Evolutionary conservation across 805 yeast species (phyloP), one percentile per base, ranked within the genome.

Genomic region (Candida pseudofarinosa): DNA sequence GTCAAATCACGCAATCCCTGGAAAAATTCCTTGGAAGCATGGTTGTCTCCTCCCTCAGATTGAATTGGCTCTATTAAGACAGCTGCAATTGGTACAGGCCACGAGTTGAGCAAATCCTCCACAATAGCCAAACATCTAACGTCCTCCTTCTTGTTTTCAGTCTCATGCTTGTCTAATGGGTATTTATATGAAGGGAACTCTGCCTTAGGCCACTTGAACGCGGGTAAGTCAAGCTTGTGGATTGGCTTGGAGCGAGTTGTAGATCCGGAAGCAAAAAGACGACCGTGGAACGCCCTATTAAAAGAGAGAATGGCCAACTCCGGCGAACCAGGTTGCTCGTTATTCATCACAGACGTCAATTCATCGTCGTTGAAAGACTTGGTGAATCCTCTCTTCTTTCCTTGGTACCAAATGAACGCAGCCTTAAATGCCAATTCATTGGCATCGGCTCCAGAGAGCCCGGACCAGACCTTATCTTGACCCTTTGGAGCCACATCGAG

Each of bases 181-280:
- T 88, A 90, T 65, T 82, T 71, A 67, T 88, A 82, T 40, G 76
- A 55, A 50, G 98, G 98, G 73, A 83, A 90, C 49, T 88, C 88
- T 43, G 97, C 97, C 64, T 86, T 89, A 60, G 98, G 98, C 97
- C 97, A 90, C 59, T 87, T 80, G 73, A 90, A 90, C 4, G 96
- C 81, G 47, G 98, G 98, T 69, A 91, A 73, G 65, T 84, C 90
- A 65, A 90, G 72, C 72, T 91, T 90, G 75, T 90, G 98, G 55
- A 91, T 79, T 52, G 97, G 96, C 74, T 88, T 91, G 44, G 97
- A 88, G 63, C 96, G 81, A 33, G 98, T 90, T 51, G 88, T 80
- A 4, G 96, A 85, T 35, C 87, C 89, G 42, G 95, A 79, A 18
- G 96, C 98, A 69, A 90, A 88, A 50, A 89, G 69, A 68, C 98